Conservation (phyloP, 164 flowering plant genomes). For the Sextonia rubra region DNA sequence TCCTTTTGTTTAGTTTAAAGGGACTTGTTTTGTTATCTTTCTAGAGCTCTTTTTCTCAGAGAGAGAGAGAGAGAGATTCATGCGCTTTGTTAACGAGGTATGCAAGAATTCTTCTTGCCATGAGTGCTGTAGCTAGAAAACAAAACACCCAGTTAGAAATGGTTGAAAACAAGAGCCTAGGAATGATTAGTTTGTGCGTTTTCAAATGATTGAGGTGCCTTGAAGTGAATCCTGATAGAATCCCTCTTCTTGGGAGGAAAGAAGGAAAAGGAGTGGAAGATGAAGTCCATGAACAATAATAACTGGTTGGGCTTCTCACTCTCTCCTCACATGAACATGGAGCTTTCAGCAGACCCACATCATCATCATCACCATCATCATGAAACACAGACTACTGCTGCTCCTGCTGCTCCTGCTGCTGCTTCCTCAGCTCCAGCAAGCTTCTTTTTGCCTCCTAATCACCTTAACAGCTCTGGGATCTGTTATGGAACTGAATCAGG, state of each 20-base stretch:
- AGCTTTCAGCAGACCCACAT: slow-evolving; percentile 39
- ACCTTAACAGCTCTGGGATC: slow-evolving; percentile 30
- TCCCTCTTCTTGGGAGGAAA: slow-evolving; percentile 8
- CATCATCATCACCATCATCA: slow-evolving; percentile 29
- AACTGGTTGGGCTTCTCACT: slow-evolving; percentile 92
- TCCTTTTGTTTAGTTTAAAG: slow-evolving; percentile 71
- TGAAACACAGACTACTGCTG: slow-evolving; percentile 24
- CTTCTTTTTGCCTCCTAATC: slow-evolving; percentile 39
- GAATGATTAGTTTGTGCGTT: slow-evolving; percentile 46
- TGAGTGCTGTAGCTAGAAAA: slow-evolving; percentile 34
- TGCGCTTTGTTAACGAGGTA: slow-evolving; percentile 9
- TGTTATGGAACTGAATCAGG: slow-evolving; percentile 37
- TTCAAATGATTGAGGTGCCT: slow-evolving; percentile 60
- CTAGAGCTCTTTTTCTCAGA: slow-evolving; percentile 16
- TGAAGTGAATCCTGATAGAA: slow-evolving; percentile 20
- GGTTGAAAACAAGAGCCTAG: slow-evolving; percentile 5
- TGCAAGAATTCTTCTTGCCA: slow-evolving; percentile 16
- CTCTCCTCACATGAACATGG: slow-evolving; percentile 71
- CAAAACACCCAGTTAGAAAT: slow-evolving; percentile 27
- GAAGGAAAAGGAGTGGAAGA: slow-evolving; percentile 28
- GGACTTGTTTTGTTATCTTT: slow-evolving; percentile 36
- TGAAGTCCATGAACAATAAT: slow-evolving; percentile 58
- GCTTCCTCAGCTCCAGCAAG: slow-evolving; percentile 35
- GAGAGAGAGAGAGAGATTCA: slow-evolving; percentile 21
- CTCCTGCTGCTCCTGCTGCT: slow-evolving; percentile 22